Base-by-base conservation (phyloP, 2,329 filamentous ascomycete species). In the Ceratocystis colombiana region DNA sequence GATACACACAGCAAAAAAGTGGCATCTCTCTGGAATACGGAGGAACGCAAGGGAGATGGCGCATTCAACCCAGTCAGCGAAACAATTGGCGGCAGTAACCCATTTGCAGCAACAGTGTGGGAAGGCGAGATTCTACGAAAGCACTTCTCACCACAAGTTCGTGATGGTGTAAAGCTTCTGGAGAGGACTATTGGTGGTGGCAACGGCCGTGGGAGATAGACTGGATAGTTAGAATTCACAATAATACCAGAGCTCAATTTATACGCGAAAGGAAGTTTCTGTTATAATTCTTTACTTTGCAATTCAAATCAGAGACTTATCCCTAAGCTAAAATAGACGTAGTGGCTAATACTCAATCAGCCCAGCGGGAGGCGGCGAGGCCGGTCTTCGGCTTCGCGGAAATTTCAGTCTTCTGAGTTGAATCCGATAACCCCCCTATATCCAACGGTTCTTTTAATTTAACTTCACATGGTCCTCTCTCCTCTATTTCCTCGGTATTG, bases 31-130 rank as follows among this genome's bases (percentile, higher is more conserved):
- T 99, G 94, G 93, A 86, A 95, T 72, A 96, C 91, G 0, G 93
- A 97, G 74, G 94, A 97, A 78, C 82, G 93, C 62, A 88, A 89
- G 74, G 93, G 93, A 5, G 93, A 97, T 73, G 94, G 94, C 1
- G 84, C 87, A 0, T 97, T 89, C 72, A 88, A 92, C 75, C 81
- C 90, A 0, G 75, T 87, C 55, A 84, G 85, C 57, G 81, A 82
- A 33, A 89, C 87, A 69, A 83, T 95, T 2, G 93, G 96, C 75
- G 86, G 84, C 6, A 92, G 88, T 70, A 97, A 97, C 76, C 91
- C 93, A 0, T 96, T 94, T 75, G 89, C 92, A 0, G 85, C 86
- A 3, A 96, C 90, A 0, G 82, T 95, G 0, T 99, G 93, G 94
- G 94, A 97, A 74, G 91, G 90, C 0, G 94, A 97, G 77, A 73